A percentile compares a stretch with the other conserved stretches of the same genome.
These are phyloP conservation scores for Lecanoromycetidae sp. DNA, from an alignment of 2,329 filamentous ascomycete genomes.

Conservation along the genomic window DNA sequence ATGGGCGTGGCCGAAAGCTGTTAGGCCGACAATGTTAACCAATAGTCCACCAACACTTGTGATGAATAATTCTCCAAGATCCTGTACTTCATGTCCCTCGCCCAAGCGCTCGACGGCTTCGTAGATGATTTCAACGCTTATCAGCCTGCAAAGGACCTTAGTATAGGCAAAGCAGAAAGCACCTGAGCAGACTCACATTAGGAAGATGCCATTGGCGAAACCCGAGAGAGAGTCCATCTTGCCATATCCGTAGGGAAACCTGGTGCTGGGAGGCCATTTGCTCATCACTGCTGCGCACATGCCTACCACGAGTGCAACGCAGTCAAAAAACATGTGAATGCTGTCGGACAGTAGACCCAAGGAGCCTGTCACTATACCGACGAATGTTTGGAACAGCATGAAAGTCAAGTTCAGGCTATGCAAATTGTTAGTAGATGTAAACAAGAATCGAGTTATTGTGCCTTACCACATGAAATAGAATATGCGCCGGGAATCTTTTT, in stretches of 20 bases:
- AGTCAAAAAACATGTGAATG: conserved; percentile 99
- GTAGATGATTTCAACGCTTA: conserved; percentile 91
- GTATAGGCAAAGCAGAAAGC: background rate
- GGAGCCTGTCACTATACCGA: conserved; percentile 86
- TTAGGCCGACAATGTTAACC: conserved; percentile 87
- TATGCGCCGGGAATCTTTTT: conserved; percentile 86
- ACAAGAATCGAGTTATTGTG: background rate
- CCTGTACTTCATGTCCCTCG: conserved; percentile 70
- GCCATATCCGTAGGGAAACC: conserved; percentile 89
- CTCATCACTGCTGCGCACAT: conserved; percentile 86
- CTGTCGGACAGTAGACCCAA: conserved; percentile 92
- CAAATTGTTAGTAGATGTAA: conserved; percentile 17
- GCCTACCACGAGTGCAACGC: conserved; percentile 79
- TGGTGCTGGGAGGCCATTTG: conserved; percentile 83
- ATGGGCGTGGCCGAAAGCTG: conserved; percentile 61
- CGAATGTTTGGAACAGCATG: conserved; percentile 89
- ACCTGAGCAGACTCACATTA: conserved; percentile 60
- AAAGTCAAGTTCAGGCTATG: conserved; percentile 79
- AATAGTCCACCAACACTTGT: conserved; percentile 77
- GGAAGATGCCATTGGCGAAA: conserved; percentile 89
- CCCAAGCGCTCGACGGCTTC: conserved; percentile 82
- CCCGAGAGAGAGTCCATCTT: conserved; percentile 95
- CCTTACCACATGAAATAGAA: conserved; percentile 90
- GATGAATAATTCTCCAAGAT: conserved; percentile 73
- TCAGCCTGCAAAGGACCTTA: conserved; percentile 46